Base-by-base conservation (phyloP, 768 basidiomycete species). In the Leucogyrophana mollusca region DNA sequence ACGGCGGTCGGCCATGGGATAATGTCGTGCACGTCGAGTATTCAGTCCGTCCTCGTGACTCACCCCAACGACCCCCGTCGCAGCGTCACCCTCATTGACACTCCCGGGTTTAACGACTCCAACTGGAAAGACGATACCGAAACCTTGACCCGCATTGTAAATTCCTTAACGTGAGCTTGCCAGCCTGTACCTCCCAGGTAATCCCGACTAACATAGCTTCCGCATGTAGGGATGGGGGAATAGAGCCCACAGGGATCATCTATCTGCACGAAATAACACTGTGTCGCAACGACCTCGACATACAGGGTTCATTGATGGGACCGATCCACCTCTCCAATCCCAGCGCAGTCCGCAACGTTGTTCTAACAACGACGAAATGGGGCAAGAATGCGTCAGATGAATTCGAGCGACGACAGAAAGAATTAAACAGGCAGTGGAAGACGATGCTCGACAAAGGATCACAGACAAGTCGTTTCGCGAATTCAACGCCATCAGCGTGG, bases 321-420 rank as follows among this genome's bases (percentile, higher is more conserved):
- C 68, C 69, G 45, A 34, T 24, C 16, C 11, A 24, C 9, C 34
- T 54, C 9, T 54, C 52, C 36, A 51, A 58, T 55, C 3, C 53
- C 58, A 20, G 43, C 60, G 23, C 64, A 56, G 40, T 57, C 16
- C 44, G 49, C n/a, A 59, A 64, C 23, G 59, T 69, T 3, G 46
- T 65, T 13, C 52, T 70, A 9, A 57, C 56, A 17, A 65, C 68
- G 2, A 66, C 68, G 13, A 67, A 65, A 60, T 70, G 66, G 68
- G 60, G 60, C 45, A 53, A 47, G 18, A 47, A 58, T 11, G 48
- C 46, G 4, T 24, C 30, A 16, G 48, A 42, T 2, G 47, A 49
- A 8, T 64, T 57, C 9, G 40, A 51, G 18, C 37, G 42, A 25
- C 57, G 69, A 21, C 65, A 65, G 35, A 35, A 43, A 11, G 54